Evolutionary conservation across 257 asterid species (phyloP), one percentile per base, ranked within the genome.

Genomic region (Nicotiana sylvestris): DNA sequence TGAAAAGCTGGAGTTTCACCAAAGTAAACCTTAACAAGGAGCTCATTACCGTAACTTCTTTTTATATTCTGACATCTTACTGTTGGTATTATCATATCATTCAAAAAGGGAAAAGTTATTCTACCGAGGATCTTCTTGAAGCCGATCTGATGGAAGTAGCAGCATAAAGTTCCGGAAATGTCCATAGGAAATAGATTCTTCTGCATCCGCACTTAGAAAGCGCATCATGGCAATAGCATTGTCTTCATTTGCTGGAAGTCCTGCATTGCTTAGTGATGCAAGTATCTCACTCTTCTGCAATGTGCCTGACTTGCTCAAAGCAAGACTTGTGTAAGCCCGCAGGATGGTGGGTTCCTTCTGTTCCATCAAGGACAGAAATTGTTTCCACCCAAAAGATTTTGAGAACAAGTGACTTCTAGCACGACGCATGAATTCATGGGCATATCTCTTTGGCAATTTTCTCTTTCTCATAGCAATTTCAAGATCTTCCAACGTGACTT

Each of bases 161-260:
- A 96, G 92, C 99, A 96, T 96, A 90, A 96, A 96, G 84, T 94
- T 93, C 76, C 99, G 90, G 60, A 96, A 96, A 92, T 91, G 99
- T 77, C 99, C 98, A 84, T 96, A 96, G n/a, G 99, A 96, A 85
- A 96, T 94, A 61, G 98, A 96, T 87, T 90, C 95, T 87, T 93
- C 98, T 0, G 93, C 86, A 83, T 96, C 98, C 4, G 94, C 92
- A 87, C 95, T 96, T 57, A 96, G 90, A 91, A 94, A 96, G 76
- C 99, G 98, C 99, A 96, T 91, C 99, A 96, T 94, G 49, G 98
- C 99, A 83, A 96, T 91, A 78, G 98, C 99, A 90, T 94, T 96
- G 89, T 96, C 99, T 86, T 96, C 99, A 88, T 96, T 93, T 2
- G 99, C 93, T 15, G 99, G 99, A 82, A 96, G 97, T 49, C 98